Evolutionary conservation across 768 basidiomycete genomes (phyloP), one percentile per base, ranked within the genome.

Genomic region (Kockovaella imperatae): DNA sequence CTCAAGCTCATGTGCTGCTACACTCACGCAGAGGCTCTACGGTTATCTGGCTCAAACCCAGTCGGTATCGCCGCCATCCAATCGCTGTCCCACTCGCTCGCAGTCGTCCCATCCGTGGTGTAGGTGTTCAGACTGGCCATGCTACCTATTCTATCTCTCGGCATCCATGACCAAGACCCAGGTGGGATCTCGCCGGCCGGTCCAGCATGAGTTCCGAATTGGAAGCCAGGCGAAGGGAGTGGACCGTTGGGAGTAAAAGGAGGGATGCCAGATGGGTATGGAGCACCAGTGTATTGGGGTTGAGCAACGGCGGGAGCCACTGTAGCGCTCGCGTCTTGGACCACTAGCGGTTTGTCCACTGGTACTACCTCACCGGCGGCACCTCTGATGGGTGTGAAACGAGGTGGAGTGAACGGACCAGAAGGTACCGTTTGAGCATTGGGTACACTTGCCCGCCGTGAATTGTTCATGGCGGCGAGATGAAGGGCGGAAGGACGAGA

Each of bases 11-110:
- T 17, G 18, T 42, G 28, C 15, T 4, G 42, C 40, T 25, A 49
- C 11, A 5, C 67, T 66, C 55, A 69, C 67, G 62, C 68, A 11
- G 68, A 69, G 21, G 68, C 60, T 26, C 68, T 30, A 35, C 68
- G 41, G 2, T 47, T 18, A 34, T 58, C 53, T 11, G 59, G 46
- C 32, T 64, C 53, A 38, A 68, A 64, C 1, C 57, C 64, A 21
- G 50, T 42, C 2, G 54, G 56, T n/a, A 15, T 24, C 31, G 25
- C 45, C 17, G 18, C 40, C 10, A 32, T 45, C 23, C 41, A 17
- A 40, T 59, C 50, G 32, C 43, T 49, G 7, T 50, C 58, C 35
- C 38, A 50, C 13, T 53, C 56, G 29, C 54, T 64, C 18, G 47
- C 50, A 3, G 57, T 57, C n/a, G 45, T 47, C 5, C 34, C 53